Percentiles rank a stretch among this genome's conserved stretches.
Evolutionary conservation across 306 rosid genomes (phyloP).

Genomic region (Sesbania bispinosa): DNA sequence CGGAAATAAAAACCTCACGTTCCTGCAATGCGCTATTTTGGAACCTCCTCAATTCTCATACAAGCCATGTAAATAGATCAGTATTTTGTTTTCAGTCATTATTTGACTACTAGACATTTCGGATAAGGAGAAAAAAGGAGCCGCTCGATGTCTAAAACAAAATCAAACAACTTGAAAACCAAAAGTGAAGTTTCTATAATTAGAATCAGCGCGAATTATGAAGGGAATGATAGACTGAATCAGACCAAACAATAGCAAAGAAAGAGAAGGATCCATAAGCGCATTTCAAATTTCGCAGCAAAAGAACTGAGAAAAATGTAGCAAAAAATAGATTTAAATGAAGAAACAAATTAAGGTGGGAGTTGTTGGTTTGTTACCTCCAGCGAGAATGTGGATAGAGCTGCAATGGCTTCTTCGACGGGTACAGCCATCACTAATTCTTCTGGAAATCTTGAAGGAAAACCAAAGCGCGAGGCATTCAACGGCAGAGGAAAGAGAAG

Average conservation of each 20-base stretch:
- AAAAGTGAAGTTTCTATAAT: neutral
- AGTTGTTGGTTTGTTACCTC: conserved; percentile 51
- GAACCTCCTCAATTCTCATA: conserved; percentile 8
- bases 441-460: too few species aligned
- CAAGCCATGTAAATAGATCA: conserved; percentile 6
- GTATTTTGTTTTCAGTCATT: neutral
- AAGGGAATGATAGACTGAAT: neutral
- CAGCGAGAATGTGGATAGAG: conserved; percentile 89
- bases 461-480: too few species aligned
- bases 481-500: too few species aligned
- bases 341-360: neutral
- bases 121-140: too few species aligned
- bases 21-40: conserved; percentile 1
- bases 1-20: neutral
- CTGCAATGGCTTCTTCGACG: conserved; percentile 97
- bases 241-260: neutral
- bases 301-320: conserved; percentile 15
- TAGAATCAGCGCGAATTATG: conserved; percentile 5
- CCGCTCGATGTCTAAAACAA: too few species aligned
- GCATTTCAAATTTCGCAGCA: neutral
- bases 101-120: neutral
- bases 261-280: neutral
- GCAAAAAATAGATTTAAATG: conserved; percentile 3
- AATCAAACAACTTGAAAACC: neutral
- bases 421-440: conserved; percentile 70